phyloP scores from a whole-genome alignment of 2,329 filamentous ascomycete genomes.

The Aspergillus sp. region DNA sequence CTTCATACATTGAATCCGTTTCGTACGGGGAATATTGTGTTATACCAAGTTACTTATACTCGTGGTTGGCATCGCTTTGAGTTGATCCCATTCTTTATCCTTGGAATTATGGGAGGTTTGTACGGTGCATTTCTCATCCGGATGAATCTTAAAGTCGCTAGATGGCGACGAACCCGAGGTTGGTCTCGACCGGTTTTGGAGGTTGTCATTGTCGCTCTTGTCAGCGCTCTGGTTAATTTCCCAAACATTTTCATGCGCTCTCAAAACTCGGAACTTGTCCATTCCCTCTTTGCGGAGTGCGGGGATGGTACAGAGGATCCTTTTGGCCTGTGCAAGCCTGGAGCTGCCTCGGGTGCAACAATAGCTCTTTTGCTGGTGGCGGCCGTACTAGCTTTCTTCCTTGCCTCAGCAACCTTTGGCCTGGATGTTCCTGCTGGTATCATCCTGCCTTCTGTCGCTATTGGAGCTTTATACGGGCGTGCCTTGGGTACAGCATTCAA shows the following conservation, averaged over 20 bases:
- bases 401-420: conserved; percentile 87
- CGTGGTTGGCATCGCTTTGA: conserved; percentile 94
- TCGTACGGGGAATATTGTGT: conserved; percentile 87
- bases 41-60: conserved; percentile 94
- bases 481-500: conserved; percentile 87
- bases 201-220: conserved; percentile 71
- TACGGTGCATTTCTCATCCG: conserved; percentile 96
- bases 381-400: conserved; percentile 76
- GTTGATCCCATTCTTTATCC: conserved; percentile 77
- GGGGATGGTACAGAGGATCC: conserved; percentile 74
- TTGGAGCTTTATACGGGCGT: conserved; percentile 85
- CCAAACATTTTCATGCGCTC: conserved; percentile 96
- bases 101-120: conserved; percentile 87
- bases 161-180: conserved; percentile 70
- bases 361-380: conserved; percentile 81
- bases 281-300: conserved; percentile 89
- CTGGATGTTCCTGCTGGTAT: conserved; percentile 93
- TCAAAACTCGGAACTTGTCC: conserved; percentile 86
- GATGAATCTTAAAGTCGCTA: conserved; percentile 81
- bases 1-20: conserved; percentile 93
- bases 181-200: conserved; percentile 74
- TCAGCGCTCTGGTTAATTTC: conserved; percentile 89
- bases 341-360: conserved; percentile 75
- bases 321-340: conserved; percentile 85
- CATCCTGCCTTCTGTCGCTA: conserved; percentile 92